Evolutionary conservation across 345 rosid species (phyloP).

Genomic region (Eucalyptus marginata): DNA sequence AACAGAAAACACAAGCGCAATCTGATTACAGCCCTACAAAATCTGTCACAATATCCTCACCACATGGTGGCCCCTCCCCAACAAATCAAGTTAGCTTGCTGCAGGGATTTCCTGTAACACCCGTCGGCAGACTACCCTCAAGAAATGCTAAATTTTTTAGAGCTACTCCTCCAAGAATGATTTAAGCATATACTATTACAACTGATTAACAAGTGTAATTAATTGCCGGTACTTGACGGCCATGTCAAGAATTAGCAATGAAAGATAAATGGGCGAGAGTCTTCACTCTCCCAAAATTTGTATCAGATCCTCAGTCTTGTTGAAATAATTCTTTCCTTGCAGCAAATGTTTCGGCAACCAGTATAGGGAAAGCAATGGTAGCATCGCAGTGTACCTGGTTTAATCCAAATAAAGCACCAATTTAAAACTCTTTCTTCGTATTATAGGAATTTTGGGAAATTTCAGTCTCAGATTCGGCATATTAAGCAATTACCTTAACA

Average conservation of each 20-base stretch:
- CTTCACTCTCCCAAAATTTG: neutral
- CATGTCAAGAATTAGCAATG: neutral
- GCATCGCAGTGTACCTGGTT: conserved; percentile 90
- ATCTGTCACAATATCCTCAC: neutral
- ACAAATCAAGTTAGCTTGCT: neutral
- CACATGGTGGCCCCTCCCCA: neutral
- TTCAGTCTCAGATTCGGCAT: neutral
- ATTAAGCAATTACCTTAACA: conserved; percentile 44
- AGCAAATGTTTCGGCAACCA: conserved; percentile 94
- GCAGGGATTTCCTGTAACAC: neutral
- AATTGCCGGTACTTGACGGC: neutral
- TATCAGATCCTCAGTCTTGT: neutral
- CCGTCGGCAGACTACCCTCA: neutral
- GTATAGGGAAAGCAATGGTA: conserved; percentile 84
- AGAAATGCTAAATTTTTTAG: neutral
- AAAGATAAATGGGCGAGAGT: neutral
- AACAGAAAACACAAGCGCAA: neutral
- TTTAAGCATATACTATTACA: neutral
- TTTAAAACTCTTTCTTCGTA: neutral
- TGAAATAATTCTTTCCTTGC: conserved; percentile 13
- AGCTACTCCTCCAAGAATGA: neutral
- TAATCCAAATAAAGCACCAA: neutral
- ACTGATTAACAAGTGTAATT: neutral
- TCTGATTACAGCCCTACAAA: neutral
- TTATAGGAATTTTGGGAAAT: neutral